Base-by-base conservation (phyloP, 2,329 filamentous ascomycete species). In the Penicillium brasilianum region DNA sequence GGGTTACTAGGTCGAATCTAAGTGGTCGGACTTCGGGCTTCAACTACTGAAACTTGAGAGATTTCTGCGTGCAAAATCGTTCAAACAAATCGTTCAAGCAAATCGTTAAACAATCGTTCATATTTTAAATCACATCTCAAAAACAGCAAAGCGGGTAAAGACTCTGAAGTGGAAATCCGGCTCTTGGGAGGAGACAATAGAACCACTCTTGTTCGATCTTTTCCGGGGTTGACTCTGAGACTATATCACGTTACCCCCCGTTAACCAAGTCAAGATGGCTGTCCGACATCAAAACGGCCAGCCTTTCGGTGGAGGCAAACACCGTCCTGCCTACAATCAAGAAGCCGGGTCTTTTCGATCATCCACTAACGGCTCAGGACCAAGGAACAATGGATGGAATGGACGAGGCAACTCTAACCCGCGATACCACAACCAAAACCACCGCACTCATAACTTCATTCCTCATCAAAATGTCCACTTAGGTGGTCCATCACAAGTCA, bases 81-180 rank as follows among this genome's bases (percentile, higher is more conserved):
- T 50, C 25, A 28, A 48, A 30, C n/a, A 48, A 48, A 48, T 30
- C 43, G 22, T 46, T 46, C 14, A 49, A 28, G n/a, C n/a, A 48
- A 48, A 48, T 30, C 43, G 22, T 46, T 46, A 25, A 49, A 28
- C 16, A 46, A 48, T n/a, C 30, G n/a, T 34, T 34, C 16, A 34
- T 18, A 34, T 50, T n/a, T 25, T 36, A 13, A 58, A 48, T 63
- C 55, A 57, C 18, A 60, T 53, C 55, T 44, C 62, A 62, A 61
- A 65, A 25, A 43, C 28, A 57, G 59, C 13, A 53, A 53, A n/a
- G 50, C 10, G 58, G 55, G 55, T 32, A 58, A 61, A 32, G 48
- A 14, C 57, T 44, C 56, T 44, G 39, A 66, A 67, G 66, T 69
- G 28, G 60, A 69, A 69, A 69, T 58, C 64, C 58, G 57, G 60